These are phyloP conservation scores for Grosmannia huntii DNA, from an alignment of 2,329 filamentous ascomycete species.

Conservation along the genomic window DNA sequence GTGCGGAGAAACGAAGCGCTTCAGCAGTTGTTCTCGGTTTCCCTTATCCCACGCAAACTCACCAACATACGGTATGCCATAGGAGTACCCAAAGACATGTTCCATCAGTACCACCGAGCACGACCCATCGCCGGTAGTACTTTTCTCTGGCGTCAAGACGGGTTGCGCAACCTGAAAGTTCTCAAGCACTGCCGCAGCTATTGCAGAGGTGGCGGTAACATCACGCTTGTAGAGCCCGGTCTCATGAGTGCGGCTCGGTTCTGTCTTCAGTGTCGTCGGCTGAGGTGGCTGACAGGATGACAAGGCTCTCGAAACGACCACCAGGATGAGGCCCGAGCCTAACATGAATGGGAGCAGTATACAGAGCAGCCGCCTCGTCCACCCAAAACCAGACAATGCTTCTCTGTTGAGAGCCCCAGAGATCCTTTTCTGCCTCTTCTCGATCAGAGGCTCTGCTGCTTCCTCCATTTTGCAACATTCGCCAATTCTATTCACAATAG, in stretches of 20 bases:
- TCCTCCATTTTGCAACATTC: not conserved
- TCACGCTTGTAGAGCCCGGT: not conserved
- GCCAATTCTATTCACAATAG: not conserved
- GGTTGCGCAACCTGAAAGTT: conserved; percentile 61
- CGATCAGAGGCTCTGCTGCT: not conserved
- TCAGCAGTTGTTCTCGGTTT: conserved; percentile 21
- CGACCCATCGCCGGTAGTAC: conserved; percentile 24
- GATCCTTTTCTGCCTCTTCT: conserved; percentile 1
- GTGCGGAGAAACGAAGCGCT: not conserved
- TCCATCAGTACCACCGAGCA: conserved; percentile 53
- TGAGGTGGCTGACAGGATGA: not conserved
- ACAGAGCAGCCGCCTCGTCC: not conserved
- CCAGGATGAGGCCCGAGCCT: not conserved
- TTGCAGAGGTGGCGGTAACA: conserved; percentile 10
- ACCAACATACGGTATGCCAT: conserved; percentile 63
- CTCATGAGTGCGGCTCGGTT: not conserved
- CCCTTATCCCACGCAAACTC: conserved; percentile 17
- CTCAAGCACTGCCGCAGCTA: conserved; percentile 29
- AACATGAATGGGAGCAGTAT: not conserved
- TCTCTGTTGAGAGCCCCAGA: not conserved
- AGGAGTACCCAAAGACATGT: conserved; percentile 59
- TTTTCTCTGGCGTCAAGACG: conserved; percentile 39
- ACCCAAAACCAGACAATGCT: too few relatives aligned
- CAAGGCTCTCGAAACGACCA: not conserved
- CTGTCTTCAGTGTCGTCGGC: not conserved